These are phyloP conservation scores for Mucor saturninus DNA, from an alignment of 371 early-diverging fungal species.

Conservation along the genomic window DNA sequence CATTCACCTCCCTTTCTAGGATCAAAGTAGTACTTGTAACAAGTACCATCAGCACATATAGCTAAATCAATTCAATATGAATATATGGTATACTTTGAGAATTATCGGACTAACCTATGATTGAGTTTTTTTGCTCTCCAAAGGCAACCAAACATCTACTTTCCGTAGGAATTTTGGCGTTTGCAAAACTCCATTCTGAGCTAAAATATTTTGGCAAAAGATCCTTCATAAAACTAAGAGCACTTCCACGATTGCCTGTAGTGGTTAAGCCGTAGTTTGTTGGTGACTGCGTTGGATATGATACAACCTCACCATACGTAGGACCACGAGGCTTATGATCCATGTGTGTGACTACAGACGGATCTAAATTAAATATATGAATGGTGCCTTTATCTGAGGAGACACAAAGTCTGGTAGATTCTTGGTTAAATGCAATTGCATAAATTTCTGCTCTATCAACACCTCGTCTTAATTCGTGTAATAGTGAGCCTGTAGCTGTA, in stretches of 20 bases:
- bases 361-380: constrained; percentile 90
- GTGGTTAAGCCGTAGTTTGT: constrained; percentile 45
- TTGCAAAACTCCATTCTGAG: constrained; percentile 93
- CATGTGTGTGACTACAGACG: constrained; percentile 43
- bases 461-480: constrained; percentile 89
- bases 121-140: constrained; percentile 71
- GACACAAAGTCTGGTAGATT: constrained; percentile 80
- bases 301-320: constrained; percentile 61
- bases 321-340: constrained; percentile 57
- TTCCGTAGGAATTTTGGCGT: constrained; percentile 81
- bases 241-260: constrained; percentile 51
- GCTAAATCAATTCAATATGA: constrained; percentile 40
- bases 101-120: constrained; percentile 60
- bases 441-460: constrained; percentile 90
- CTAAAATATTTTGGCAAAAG: constrained; percentile 92
- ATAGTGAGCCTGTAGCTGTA: constrained; percentile 71
- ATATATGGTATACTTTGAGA: not conserved
- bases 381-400: constrained; percentile 94
- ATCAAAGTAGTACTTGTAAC: constrained; percentile 85
- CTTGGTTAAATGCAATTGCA: constrained; percentile 83
- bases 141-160: constrained; percentile 84
- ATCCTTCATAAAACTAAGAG: constrained; percentile 89
- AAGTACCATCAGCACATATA: constrained; percentile 86
- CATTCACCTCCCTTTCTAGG: constrained; percentile 83
- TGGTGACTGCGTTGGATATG: constrained; percentile 31